Conservation (phyloP, 768 basidiomycete species). For the Psilocybe subaeruginosa region DNA sequence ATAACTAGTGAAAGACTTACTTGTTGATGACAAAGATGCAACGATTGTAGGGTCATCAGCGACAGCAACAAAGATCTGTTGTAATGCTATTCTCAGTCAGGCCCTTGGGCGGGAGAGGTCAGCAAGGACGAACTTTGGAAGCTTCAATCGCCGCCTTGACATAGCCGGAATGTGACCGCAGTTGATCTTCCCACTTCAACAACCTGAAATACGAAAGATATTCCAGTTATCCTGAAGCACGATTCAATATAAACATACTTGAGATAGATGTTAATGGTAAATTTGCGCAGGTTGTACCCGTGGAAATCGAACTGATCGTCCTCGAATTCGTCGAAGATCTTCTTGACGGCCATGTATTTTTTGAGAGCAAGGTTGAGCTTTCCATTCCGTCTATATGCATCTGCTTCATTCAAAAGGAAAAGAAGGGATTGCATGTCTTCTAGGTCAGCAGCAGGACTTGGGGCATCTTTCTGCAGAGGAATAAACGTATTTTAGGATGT, state of each 20-base stretch:
- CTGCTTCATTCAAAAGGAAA: slow-evolving; percentile 83
- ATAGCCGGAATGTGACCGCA: slow-evolving; percentile 80
- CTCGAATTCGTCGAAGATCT: slow-evolving; percentile 86
- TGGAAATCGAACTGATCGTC: slow-evolving; percentile 99
- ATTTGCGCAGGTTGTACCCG: slow-evolving; percentile 88
- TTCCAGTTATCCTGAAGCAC: background rate
- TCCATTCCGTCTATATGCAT: slow-evolving; percentile 65
- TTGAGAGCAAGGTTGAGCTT: slow-evolving; percentile 83
- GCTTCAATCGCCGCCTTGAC: slow-evolving; percentile 73
- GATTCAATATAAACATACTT: slow-evolving; percentile 53
- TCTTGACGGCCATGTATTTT: slow-evolving; percentile 75
- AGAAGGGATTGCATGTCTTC: slow-evolving; percentile 96
- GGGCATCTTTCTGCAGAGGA: slow-evolving; percentile 79
- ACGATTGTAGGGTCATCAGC: slow-evolving; percentile 73
- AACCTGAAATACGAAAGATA: slow-evolving; percentile 47
- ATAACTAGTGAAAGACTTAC: slow-evolving; percentile 27
- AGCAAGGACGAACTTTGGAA: slow-evolving; percentile 50
- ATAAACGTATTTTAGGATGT: background rate
- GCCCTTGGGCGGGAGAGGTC: background rate
- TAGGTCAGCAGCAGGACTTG: slow-evolving; percentile 74
- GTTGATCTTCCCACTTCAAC: slow-evolving; percentile 78
- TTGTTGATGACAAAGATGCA: slow-evolving; percentile 40
- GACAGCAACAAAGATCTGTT: slow-evolving; percentile 73
- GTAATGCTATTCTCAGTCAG: slow-evolving; percentile 10
- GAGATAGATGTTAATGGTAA: slow-evolving; percentile 83